Conservation (phyloP, 1,139 yeast species). For the Blastobotrys buckinghamii region DNA sequence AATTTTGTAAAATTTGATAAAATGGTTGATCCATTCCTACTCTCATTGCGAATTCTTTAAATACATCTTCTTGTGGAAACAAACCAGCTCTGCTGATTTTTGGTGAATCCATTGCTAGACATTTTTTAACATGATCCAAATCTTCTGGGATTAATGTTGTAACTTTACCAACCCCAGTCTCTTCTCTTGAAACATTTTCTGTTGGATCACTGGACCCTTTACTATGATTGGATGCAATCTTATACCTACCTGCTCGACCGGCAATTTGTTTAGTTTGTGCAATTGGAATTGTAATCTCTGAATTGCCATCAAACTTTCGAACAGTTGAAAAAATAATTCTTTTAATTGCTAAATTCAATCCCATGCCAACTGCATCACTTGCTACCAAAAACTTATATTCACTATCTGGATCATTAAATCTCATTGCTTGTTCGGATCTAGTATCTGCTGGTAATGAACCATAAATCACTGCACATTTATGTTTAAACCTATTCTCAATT, state of each 20-base stretch:
- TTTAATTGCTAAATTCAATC: slow-evolving; percentile 76
- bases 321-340: slow-evolving; percentile 69
- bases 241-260: slow-evolving; percentile 90
- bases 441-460: slow-evolving; percentile 98
- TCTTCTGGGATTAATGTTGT: slow-evolving; percentile 29
- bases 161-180: slow-evolving; percentile 44
- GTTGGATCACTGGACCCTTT: slow-evolving; percentile 12
- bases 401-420: slow-evolving; percentile 61
- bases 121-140: slow-evolving; percentile 26
- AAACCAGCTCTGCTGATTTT: slow-evolving; percentile 25
- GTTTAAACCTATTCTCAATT: slow-evolving; percentile 24
- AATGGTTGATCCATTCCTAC: slow-evolving; percentile 20
- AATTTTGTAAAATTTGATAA: slow-evolving; percentile 20
- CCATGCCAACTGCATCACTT: slow-evolving; percentile 98
- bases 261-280: slow-evolving; percentile 81
- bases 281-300: slow-evolving; percentile 43
- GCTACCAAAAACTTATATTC: slow-evolving; percentile 78
- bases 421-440: slow-evolving; percentile 72
- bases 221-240: slow-evolving; percentile 26
- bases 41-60: slow-evolving; percentile 23
- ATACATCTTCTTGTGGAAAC: slow-evolving; percentile 28
- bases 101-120: slow-evolving; percentile 28
- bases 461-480: slow-evolving; percentile 80
- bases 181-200: slow-evolving; percentile 42
- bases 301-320: slow-evolving; percentile 65